Evolutionary conservation across 495 filamentous ascomycete genomes (phyloP).

Genomic region (Penicillium tannophilum): DNA sequence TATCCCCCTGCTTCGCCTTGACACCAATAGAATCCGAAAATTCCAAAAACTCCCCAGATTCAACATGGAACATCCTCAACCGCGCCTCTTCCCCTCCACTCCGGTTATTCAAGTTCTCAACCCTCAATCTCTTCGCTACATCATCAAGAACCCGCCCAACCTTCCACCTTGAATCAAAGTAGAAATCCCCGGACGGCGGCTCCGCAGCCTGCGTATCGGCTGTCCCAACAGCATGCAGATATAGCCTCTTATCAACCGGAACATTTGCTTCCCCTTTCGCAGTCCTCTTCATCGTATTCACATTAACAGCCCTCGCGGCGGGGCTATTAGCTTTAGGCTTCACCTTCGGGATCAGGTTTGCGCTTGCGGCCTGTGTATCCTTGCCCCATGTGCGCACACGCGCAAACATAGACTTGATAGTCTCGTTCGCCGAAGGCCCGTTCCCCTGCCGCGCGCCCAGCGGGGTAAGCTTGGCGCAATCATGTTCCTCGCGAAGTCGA

Average conservation of each 20-base stretch:
- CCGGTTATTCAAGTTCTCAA: constrained; percentile 88
- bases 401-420: constrained; percentile 60
- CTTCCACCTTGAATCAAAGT: constrained; percentile 82
- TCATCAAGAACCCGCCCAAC: constrained; percentile 86
- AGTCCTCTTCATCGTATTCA: constrained; percentile 76
- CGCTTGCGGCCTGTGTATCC: constrained; percentile 54
- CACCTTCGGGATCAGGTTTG: constrained; percentile 39
- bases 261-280: constrained; percentile 89
- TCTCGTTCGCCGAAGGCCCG: constrained; percentile 40
- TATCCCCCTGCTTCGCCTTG: constrained; percentile 75
- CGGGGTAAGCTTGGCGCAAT: constrained; percentile 72
- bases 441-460: constrained; percentile 56
- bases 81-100: constrained; percentile 73
- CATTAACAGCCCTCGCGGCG: constrained; percentile 59
- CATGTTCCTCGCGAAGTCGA: constrained; percentile 83
- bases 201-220: constrained; percentile 80
- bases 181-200: constrained; percentile 78
- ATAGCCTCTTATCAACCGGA: constrained; percentile 76
- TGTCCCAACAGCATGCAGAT: constrained; percentile 74
- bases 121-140: constrained; percentile 76
- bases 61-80: constrained; percentile 87
- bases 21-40: constrained; percentile 81
- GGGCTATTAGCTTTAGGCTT: constrained; percentile 63
- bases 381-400: constrained; percentile 69
- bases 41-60: constrained; percentile 79